Percentiles rank a stretch among this genome's conserved stretches.
These are phyloP conservation scores for Globisporangium megalacanthum DNA, from an alignment of 352 stramenopile genomes.

Conservation along the genomic window DNA sequence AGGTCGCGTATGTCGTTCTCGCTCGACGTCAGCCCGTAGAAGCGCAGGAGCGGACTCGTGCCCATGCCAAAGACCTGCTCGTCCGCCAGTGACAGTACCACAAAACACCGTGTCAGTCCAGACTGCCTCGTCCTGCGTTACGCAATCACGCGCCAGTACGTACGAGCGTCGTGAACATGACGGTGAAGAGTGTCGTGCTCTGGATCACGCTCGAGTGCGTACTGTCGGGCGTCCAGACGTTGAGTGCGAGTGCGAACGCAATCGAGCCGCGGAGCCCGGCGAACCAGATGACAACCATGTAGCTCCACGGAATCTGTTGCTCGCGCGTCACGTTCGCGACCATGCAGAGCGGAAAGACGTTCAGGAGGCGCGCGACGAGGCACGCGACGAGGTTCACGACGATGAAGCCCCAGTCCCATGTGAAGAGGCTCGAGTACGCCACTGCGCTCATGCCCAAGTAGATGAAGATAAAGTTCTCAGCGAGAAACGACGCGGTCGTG, in stretches of 20 bases:
- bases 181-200: slow-evolving; percentile 72
- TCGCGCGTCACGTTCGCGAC: slow-evolving; percentile 63
- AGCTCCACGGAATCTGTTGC: slow-evolving; percentile 67
- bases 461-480: slow-evolving; percentile 87
- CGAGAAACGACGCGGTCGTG: slow-evolving; percentile 73
- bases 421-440: slow-evolving; percentile 71
- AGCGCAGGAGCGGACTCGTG: slow-evolving; percentile 56
- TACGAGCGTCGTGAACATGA: slow-evolving; percentile 80
- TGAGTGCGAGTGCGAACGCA: slow-evolving; percentile 83
- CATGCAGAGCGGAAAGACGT: slow-evolving; percentile 75
- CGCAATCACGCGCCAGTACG: neutral
- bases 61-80: slow-evolving; percentile 68
- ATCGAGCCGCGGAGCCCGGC: slow-evolving; percentile 90
- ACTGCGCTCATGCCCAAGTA: slow-evolving; percentile 85
- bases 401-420: slow-evolving; percentile 84
- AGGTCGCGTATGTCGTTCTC: slow-evolving; percentile 28
- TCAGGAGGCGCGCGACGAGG: slow-evolving; percentile 60
- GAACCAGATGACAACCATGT: slow-evolving; percentile 91
- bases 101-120: neutral
- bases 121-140: neutral
- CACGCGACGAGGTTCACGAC: slow-evolving; percentile 61
- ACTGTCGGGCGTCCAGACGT: slow-evolving; percentile 53
- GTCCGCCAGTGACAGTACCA: slow-evolving; percentile 3
- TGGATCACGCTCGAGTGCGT: slow-evolving; percentile 66
- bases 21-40: slow-evolving; percentile 44